Evolutionary conservation across 805 yeast species (phyloP), one percentile per base, ranked within the genome.

Genomic region (Starmerella asiatica): DNA sequence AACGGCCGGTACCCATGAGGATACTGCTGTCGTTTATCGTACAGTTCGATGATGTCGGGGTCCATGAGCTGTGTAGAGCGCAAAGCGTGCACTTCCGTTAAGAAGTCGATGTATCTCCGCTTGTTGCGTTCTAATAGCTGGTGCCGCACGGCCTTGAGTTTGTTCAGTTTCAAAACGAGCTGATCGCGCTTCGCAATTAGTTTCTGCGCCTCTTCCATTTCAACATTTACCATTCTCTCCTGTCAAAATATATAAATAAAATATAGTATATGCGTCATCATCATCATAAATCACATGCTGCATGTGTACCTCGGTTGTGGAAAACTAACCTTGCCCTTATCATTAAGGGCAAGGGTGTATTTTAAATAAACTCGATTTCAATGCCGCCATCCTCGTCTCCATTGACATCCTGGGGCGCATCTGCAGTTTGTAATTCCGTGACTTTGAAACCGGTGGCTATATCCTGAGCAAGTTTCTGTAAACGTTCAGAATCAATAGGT

Each of bases 341-440:
- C n/a, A n/a, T n/a, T n/a, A n/a, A n/a, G n/a, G n/a, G n/a, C n/a
- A n/a, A n/a, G n/a, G n/a, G 17, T 6, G 6, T 30, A 30, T 16
- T 17, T 21, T 17, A 33, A 16, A 33, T 20, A 27, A 37, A 37
- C 19, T 37, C 35, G 31, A 30, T 30, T 4, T 29, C 24, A 12
- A 32, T 14, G 14, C 16, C 34, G 16, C 16, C 5, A 7, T 29
- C 28, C 9, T 18, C 17, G n/a, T 8, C 20, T 5, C 11, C 20
- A 19, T 5, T 8, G 6, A 6, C 20, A 30, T 16, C 8, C 17
- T 32, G 23, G 8, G 5, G 5, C 17, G 8, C 16, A 9, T 8
- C 24, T 9, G n/a, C 15, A 20, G 17, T n/a, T n/a, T n/a, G 14
- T 5, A 11, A 9, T 21, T 20, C 27, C 14, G 34, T 11, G 21